Base-by-base conservation (phyloP, 805 yeast species). In the Zygosaccharomyces bailii region DNA sequence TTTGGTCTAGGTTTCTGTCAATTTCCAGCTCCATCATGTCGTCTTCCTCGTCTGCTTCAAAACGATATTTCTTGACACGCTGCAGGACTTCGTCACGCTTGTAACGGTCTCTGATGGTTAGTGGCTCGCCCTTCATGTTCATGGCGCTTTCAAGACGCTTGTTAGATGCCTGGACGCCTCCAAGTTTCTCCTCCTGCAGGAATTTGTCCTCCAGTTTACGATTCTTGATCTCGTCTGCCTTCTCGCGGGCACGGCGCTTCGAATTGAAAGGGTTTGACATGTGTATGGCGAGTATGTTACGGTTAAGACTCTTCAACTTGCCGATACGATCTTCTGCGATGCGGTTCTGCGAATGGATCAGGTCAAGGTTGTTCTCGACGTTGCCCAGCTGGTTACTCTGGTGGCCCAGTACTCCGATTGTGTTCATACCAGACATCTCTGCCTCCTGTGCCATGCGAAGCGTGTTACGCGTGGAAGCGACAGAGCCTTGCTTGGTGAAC, bases 391-490 rank as follows among this genome's bases (percentile, higher is more conserved):
- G 74, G 61, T 89, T 96, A 45, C 93, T 81, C 65, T 93, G 98
- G n/a, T 90, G 78, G 19, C 99, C 99, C 39, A 93, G 74, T 79
- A 87, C 79, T 21, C 96, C 97, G 50, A 91, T 67, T 0, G 97
- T 84, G 61, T 91, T 90, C 50, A 82, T 71, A 29, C 88, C 91
- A 4, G 83, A 72, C 48, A 76, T 77, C 57, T 83, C 88, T 1
- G 90, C 89, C 45, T 82, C 83, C 46, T 78, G 75, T 2, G 87
- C 84, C 70, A 80, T 73, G 43, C 75, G 75, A 24, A 93, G 67
- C 1, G 95, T 89, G 56, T 88, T 88, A 59, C 95, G 77, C 0
- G 97, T 85, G 31, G 90, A 80, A 11, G 86, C 82, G 8, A 89
- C 80, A 1, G 96, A 83, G 56, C 88, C 93, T 56, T 86, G 91